A percentile compares a stretch with the other conserved stretches of the same genome.
Conservation (phyloP, 805 yeast species). For the Candida mattraensis region DNA sequence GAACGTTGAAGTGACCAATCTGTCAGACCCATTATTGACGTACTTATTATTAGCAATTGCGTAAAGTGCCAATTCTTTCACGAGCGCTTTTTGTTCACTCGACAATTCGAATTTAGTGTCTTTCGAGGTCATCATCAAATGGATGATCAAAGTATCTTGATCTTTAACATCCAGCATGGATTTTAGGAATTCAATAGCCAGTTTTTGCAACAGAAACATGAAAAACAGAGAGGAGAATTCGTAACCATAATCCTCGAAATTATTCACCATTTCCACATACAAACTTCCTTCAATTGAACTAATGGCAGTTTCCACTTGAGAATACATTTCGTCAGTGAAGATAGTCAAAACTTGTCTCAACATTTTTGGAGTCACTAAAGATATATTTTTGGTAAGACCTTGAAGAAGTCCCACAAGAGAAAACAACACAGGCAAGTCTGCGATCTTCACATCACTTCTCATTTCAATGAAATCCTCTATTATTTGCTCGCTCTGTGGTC, state of each 20-base stretch:
- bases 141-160: conserved; percentile 13
- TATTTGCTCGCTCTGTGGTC: conserved; percentile 6
- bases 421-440: conserved; percentile 17
- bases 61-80: conserved; percentile 18
- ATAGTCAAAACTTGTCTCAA: conserved; percentile 23
- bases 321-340: conserved; percentile 30
- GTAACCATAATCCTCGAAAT: conserved; percentile 33
- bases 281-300: conserved; percentile 14
- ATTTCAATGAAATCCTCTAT: conserved; percentile 12
- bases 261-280: conserved; percentile 26
- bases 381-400: conserved; percentile 27
- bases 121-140: conserved; percentile 15
- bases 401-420: conserved; percentile 34
- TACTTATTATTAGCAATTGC: conserved; percentile 23
- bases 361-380: conserved; percentile 20
- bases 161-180: conserved; percentile 14
- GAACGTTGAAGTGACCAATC: conserved; percentile 24
- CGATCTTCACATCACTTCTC: not conserved
- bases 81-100: conserved; percentile 11
- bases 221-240: conserved; percentile 33
- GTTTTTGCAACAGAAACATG: conserved; percentile 25
- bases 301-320: conserved; percentile 22
- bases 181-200: conserved; percentile 27
- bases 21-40: conserved; percentile 26
- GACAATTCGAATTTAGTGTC: conserved; percentile 10